A percentile compares a stretch with the other conserved stretches of the same genome.
Conservation (phyloP, 2,329 filamentous ascomycete genomes). For the Arthrinium puccinioides region DNA sequence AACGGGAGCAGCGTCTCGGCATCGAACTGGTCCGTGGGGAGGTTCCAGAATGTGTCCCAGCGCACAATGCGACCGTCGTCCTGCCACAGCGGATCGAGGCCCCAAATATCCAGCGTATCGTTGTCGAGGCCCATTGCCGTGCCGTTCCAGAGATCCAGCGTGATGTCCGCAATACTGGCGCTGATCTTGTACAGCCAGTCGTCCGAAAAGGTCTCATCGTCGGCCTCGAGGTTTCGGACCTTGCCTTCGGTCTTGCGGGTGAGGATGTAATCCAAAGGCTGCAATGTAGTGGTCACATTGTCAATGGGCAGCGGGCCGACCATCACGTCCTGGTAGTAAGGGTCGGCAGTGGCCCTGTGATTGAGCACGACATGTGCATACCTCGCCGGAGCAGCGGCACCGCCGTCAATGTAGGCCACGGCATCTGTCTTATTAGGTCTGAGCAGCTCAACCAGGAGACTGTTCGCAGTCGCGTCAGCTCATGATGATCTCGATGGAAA, state of each 20-base stretch:
- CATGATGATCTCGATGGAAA: too few relatives aligned
- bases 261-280: conserved; percentile 32
- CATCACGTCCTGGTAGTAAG: conserved; percentile 34
- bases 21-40: conserved; percentile 30
- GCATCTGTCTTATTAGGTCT: conserved; percentile 42
- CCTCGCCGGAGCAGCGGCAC: conserved; percentile 25
- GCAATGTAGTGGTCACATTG: conserved; percentile 26
- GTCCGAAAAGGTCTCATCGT: conserved; percentile 18
- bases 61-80: conserved; percentile 31
- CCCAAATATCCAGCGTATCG: conserved; percentile 28
- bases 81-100: conserved; percentile 33
- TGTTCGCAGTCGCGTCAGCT: neutral
- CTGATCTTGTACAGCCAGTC: conserved; percentile 27
- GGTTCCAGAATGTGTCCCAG: conserved; percentile 39
- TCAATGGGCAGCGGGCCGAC: conserved; percentile 42
- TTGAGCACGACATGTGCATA: conserved; percentile 36
- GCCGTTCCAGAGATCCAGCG: conserved; percentile 34
- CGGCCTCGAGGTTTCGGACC: conserved; percentile 31
- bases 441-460: conserved; percentile 27
- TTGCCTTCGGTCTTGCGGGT: conserved; percentile 28
- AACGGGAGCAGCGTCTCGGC: conserved; percentile 36
- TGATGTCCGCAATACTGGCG: conserved; percentile 29
- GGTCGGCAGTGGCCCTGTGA: conserved; percentile 26
- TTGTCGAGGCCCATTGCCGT: conserved; percentile 29
- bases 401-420: conserved; percentile 33